Conservation (phyloP, 1,139 yeast species). For the Candida tropicalis region DNA sequence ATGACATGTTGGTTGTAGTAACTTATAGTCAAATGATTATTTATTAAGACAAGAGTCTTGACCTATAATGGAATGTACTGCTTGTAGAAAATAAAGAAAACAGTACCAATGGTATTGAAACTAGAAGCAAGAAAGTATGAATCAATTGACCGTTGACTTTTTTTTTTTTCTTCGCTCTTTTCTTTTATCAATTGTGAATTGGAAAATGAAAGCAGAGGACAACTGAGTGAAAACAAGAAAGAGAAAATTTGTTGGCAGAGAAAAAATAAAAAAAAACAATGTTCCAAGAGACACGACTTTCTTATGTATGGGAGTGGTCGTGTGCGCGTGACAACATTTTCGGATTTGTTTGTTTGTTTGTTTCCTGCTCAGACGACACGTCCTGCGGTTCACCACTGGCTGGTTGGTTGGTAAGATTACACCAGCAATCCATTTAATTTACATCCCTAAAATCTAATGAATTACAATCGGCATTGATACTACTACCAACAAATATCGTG, state of each 20-base stretch:
- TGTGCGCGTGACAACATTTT: too few relatives aligned
- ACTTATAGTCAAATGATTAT: background rate
- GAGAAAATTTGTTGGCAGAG: slow-evolving; percentile 1
- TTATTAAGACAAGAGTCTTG: too few relatives aligned
- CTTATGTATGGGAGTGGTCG: background rate
- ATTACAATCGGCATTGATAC: too few relatives aligned
- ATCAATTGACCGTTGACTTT: background rate
- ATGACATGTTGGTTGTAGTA: slow-evolving; percentile 24
- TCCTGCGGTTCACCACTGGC: background rate
- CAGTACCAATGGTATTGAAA: background rate
- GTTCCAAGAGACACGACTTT: background rate
- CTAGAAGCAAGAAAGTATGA: background rate
- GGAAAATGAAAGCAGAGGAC: background rate
- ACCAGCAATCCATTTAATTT: too few relatives aligned
- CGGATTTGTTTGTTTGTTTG: background rate
- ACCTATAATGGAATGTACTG: too few relatives aligned
- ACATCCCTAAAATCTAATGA: too few relatives aligned
- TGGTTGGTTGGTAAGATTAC: too few relatives aligned
- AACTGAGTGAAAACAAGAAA: background rate
- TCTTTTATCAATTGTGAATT: too few relatives aligned
- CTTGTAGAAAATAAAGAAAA: background rate
- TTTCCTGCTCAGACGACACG: background rate
- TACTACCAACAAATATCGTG: too few relatives aligned
- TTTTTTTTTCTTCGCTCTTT: too few relatives aligned
- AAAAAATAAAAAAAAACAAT: background rate